Conservation (phyloP, 805 yeast genomes). For the Candida parachauliodes region DNA sequence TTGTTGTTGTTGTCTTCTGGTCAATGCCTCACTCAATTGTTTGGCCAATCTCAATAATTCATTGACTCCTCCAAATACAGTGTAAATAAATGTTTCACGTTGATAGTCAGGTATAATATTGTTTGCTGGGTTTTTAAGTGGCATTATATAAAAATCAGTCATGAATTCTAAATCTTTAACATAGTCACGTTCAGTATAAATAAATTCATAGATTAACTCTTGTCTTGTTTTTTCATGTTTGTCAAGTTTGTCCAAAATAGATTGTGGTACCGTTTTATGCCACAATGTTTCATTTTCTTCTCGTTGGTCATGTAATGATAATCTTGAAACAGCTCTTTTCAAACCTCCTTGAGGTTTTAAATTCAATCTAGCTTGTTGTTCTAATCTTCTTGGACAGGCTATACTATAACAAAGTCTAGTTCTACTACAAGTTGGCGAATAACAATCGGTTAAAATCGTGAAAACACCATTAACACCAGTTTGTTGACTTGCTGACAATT, state of each 20-base stretch:
- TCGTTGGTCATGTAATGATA: conserved; percentile 61
- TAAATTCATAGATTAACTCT: conserved; percentile 90
- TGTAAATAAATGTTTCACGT: conserved; percentile 84
- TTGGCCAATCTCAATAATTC: conserved; percentile 84
- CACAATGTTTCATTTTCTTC: conserved; percentile 83
- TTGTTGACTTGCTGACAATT: conserved; percentile 15
- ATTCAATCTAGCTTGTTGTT: conserved; percentile 90
- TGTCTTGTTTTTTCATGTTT: conserved; percentile 88
- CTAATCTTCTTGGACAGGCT: conserved; percentile 93
- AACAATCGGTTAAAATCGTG: conserved; percentile 88
- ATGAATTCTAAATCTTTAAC: conserved; percentile 91
- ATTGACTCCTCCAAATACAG: conserved; percentile 85
- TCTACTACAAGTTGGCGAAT: conserved; percentile 93
- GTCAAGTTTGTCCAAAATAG: conserved; percentile 70
- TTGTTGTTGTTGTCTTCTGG: conserved; percentile 76
- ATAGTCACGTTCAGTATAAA: conserved; percentile 90
- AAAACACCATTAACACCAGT: conserved; percentile 82
- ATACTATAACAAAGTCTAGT: conserved; percentile 88
- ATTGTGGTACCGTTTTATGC: conserved; percentile 87
- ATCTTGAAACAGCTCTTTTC: conserved; percentile 65
- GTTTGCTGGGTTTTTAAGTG: conserved; percentile 67
- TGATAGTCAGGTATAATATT: conserved; percentile 85
- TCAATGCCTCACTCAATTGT: conserved; percentile 82
- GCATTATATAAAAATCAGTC: conserved; percentile 91
- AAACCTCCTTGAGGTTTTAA: conserved; percentile 86